A percentile compares a stretch with the other conserved stretches of the same genome.
Evolutionary conservation across 1,284 basidiomycete species (phyloP).

Genomic region (Ustilago esculenta): DNA sequence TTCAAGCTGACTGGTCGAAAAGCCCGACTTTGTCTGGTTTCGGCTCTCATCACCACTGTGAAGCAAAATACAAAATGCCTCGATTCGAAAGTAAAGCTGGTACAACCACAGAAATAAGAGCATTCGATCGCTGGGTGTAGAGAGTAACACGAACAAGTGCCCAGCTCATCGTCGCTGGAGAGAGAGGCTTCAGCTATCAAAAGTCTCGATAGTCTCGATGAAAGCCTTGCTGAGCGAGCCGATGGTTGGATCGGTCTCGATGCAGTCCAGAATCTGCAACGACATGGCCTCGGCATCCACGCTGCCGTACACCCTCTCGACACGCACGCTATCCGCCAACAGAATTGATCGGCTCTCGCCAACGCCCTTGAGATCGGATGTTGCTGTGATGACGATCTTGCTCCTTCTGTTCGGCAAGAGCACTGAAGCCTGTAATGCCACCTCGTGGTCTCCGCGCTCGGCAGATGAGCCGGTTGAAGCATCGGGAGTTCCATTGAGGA

Average conservation of each 20-base stretch:
- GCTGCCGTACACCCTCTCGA: conserved; percentile 52
- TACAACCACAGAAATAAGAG: conserved; percentile 16
- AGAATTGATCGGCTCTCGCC: conserved; percentile 40
- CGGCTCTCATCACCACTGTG: too few relatives aligned
- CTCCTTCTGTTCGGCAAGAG: conserved; percentile 41
- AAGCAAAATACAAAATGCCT: neutral
- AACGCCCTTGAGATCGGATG: conserved; percentile 38
- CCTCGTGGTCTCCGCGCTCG: conserved; percentile 21
- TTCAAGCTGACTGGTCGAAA: neutral
- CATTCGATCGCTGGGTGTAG: too few relatives aligned
- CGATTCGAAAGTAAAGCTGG: neutral
- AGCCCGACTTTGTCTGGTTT: too few relatives aligned
- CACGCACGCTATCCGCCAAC: conserved; percentile 33
- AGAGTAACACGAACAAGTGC: too few relatives aligned
- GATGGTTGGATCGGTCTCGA: conserved; percentile 48
- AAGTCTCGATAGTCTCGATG: conserved; percentile 50
- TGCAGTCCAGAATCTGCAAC: conserved; percentile 47
- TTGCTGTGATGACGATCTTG: conserved; percentile 50
- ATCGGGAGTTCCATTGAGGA: conserved; percentile 26
- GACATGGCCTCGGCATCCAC: conserved; percentile 49
- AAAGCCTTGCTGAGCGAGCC: conserved; percentile 47
- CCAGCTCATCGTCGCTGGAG: too few relatives aligned
- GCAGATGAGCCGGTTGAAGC: conserved; percentile 15
- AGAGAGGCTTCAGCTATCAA: conserved; percentile 24
- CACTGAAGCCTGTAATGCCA: conserved; percentile 44